These are phyloP conservation scores for Vigna unguiculata DNA, from an alignment of 306 rosid species.

Conservation along the genomic window DNA sequence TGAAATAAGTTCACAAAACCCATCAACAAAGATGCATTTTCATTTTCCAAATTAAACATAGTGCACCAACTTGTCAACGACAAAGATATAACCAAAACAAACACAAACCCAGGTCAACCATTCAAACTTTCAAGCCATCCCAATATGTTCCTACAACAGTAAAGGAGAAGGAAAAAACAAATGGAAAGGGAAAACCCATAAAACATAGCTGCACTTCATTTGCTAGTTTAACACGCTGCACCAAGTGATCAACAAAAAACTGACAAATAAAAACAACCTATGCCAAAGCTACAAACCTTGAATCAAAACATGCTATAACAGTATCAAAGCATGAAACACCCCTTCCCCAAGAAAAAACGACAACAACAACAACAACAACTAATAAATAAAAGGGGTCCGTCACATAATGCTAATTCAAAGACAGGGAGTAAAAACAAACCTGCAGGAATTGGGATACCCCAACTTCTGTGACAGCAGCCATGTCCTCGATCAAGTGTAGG, in stretches of 20 bases:
- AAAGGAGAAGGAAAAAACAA: too few relatives aligned
- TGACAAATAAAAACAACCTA: background rate
- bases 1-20: slow-evolving; percentile 46
- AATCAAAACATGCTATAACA: background rate
- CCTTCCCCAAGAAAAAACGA: background rate
- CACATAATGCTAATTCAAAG: background rate
- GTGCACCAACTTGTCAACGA: background rate
- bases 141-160: background rate
- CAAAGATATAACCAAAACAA: background rate
- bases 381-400: background rate
- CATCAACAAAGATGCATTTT: slow-evolving; percentile 1
- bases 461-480: slow-evolving; percentile 59
- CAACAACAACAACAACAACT: background rate
- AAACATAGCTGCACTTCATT: background rate
- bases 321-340: background rate
- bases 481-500: slow-evolving; percentile 40
- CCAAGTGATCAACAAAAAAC: background rate
- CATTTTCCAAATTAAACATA: too few relatives aligned
- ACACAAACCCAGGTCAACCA: background rate
- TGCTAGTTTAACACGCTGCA: background rate
- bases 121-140: background rate
- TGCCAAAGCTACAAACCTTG: background rate
- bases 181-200: background rate
- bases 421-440: slow-evolving; percentile 47
- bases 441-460: slow-evolving; percentile 65